These are phyloP conservation scores for Xylaria cubensis DNA, from an alignment of 495 filamentous ascomycete genomes.

Conservation along the genomic window DNA sequence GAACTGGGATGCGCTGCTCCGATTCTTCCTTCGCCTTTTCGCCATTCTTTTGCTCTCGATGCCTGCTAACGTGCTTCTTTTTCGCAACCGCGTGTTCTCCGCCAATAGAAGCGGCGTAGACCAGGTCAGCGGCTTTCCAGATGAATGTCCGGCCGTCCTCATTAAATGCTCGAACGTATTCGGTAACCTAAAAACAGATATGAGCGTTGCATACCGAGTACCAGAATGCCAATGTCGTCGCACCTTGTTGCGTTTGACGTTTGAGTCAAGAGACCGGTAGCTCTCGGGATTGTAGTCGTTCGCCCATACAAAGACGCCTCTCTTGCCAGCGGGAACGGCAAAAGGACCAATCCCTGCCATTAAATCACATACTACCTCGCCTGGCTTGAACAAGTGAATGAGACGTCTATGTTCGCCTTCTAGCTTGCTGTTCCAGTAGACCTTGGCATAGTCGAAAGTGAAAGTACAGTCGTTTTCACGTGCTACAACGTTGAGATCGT, in stretches of 20 bases:
- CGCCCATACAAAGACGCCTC: slow-evolving; percentile 91
- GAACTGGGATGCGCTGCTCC: slow-evolving; percentile 57
- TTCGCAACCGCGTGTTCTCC: slow-evolving; percentile 53
- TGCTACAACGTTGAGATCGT: slow-evolving; percentile 81
- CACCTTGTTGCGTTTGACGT: slow-evolving; percentile 79
- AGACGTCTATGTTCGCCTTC: slow-evolving; percentile 87
- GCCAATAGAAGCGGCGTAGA: slow-evolving; percentile 61
- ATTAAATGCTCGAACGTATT: slow-evolving; percentile 80
- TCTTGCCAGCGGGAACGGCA: slow-evolving; percentile 88
- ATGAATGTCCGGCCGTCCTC: slow-evolving; percentile 85
- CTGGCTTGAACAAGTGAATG: slow-evolving; percentile 75
- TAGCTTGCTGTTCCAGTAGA: slow-evolving; percentile 96
- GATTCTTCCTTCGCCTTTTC: slow-evolving; percentile 8
- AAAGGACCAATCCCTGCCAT: slow-evolving; percentile 99
- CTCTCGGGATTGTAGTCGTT: slow-evolving; percentile 97
- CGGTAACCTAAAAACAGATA: slow-evolving; percentile 58
- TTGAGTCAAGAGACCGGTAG: slow-evolving; percentile 70
- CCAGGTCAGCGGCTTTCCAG: slow-evolving; percentile 63
- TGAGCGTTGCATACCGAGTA: slow-evolving; percentile 18
- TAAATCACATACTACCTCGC: slow-evolving; percentile 92
- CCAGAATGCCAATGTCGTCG: neutral
- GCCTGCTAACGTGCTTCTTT: slow-evolving; percentile 39
- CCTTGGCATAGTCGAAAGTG: slow-evolving; percentile 79
- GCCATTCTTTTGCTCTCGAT: neutral
- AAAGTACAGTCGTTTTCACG: slow-evolving; percentile 68